These are phyloP conservation scores for Rhododendron mucronatum DNA, from an alignment of 148 eudicot genomes.

Conservation along the genomic window DNA sequence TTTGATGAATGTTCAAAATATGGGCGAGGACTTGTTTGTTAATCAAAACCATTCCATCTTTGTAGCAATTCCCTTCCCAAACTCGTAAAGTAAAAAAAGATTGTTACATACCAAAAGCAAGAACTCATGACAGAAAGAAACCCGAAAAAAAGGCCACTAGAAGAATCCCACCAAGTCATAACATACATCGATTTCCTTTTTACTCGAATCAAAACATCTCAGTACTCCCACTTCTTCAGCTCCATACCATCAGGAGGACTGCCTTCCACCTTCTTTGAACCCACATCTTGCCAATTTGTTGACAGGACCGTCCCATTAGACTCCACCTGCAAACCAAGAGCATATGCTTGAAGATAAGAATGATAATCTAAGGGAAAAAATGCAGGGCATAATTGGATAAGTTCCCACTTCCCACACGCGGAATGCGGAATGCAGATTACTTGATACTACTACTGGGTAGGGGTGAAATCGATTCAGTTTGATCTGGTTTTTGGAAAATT, in stretches of 20 bases:
- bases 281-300: conserved; percentile 96
- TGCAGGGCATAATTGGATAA: background rate
- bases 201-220: background rate
- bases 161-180: background rate
- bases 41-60: background rate
- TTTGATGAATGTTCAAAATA: background rate
- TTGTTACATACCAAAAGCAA: background rate
- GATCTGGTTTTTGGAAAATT: background rate
- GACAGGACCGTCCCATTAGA: conserved; percentile 94
- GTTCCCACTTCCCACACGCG: too few relatives aligned
- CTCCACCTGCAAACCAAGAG: conserved; percentile 50
- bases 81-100: background rate
- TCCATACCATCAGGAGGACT: conserved; percentile 95
- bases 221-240: conserved; percentile 86
- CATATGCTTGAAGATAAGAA: background rate
- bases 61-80: background rate
- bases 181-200: background rate
- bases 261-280: conserved; percentile 79
- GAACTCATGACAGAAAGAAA: background rate
- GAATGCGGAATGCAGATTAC: background rate
- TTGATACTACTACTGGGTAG: background rate
- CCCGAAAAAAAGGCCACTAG: background rate
- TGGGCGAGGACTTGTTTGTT: background rate
- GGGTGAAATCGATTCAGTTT: background rate
- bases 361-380: background rate